Base-by-base conservation (phyloP, 805 yeast genomes). In the Candida verbasci region DNA sequence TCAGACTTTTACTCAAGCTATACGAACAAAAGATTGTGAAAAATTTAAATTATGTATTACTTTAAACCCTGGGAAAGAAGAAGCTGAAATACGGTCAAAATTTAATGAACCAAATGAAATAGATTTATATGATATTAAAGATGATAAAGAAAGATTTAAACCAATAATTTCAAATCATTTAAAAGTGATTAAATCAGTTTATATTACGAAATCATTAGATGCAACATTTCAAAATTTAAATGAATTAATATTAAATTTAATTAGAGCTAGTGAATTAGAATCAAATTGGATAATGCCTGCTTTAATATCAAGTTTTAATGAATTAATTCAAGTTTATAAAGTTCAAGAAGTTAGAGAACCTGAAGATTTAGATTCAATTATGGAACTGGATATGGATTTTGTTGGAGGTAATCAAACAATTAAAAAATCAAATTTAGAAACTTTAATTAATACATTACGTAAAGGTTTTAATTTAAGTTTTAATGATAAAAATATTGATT, bases 381-480 rank as follows among this genome's bases (percentile, higher is more conserved):
- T 47, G 28, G 39, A 45, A 27, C 41, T 43, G 16, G 56, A 47
- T 22, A 11, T 24, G n/a, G 30, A 31, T 42, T 30, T 66, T 51
- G 39, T 40, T 41, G 37, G 41, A 3, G 34, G 31, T 2, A 29
- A 29, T 9, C 32, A 29, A 11, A 18, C 53, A 26, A 30, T 39
- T 9, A 43, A 58, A 10, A 38, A 46, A 11, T 44, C 61, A 15
- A 45, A 58, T 4, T 43, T 74, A 41, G 84, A 79, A 39, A 67
- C 65, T 30, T 72, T 85, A 28, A 80, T 86, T 0, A 65, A 79
- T 42, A 70, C 81, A 2, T 68, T 87, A 37, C 87, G 86, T 55
- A 71, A 78, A 41, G 74, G 89, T 6, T 83, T 86, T 60, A 85
- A 82, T 40, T 53, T 83, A 3, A 85, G 95, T 43, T 64, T 88